Base-by-base conservation (phyloP, 768 basidiomycete species). In the Lanmaoa rubissima region DNA sequence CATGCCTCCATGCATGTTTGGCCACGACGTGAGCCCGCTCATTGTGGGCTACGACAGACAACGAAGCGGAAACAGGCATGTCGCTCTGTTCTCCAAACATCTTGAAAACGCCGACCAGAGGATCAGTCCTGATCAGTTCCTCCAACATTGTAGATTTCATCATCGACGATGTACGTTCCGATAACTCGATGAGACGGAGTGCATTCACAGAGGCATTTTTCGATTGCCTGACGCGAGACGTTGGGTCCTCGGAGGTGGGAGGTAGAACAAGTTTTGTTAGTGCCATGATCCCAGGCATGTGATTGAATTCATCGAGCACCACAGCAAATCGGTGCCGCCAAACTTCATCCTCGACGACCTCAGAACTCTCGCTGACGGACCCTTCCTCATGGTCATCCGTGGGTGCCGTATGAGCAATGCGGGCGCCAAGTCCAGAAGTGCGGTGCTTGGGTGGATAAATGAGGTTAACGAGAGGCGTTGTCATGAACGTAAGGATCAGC, bases 251-350 rank as follows among this genome's bases (percentile, higher is more conserved):
- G 0, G 51, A 26, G 7, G 65, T 51, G 55, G 21, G 70, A 2
- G 78, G 73, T 19, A 86, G 85, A 19, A 97, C 78, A 32, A 98
- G 82, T 66, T 95, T 90, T 0, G 90, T 84, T 43, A 98, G 76
- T 4, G 92, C 84, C 90, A 99, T 94, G 75, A 93, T 86, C 6
- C 88, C 85, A 0, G 94, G 87, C 16, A 98, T 73, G 68, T 95
- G 90, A 60, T 94, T 92, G 55, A 95, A 77, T 71, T 87, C 91
- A 66, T 96, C 94, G 13, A 98, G 80, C n/a, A 98, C 86, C 57
- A 98, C 84, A 0, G 88, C 83, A 73, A 94, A 90, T 28, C 85
- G 79, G 46, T 49, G 45, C 3, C 67, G 63, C 65, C 61, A 68
- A 11, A 54, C n/a, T 8, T 46, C 60, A 2, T 54, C 60, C 10